phyloP scores from a whole-genome alignment of 805 yeast genomes.

The Candida ortonii region DNA sequence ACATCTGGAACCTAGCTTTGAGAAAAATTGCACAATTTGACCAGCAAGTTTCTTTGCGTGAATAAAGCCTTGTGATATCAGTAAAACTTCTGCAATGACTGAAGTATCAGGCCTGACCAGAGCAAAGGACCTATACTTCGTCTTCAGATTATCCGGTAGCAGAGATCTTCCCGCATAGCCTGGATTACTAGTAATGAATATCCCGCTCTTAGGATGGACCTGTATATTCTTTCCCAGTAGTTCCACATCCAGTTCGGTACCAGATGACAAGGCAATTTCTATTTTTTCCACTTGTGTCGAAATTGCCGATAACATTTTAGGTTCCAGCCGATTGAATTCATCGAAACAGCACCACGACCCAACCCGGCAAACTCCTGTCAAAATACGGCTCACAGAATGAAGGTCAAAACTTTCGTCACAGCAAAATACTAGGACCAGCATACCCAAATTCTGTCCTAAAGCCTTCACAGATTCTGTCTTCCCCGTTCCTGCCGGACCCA shows the following conservation, averaged over 20 bases:
- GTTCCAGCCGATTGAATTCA: constrained; percentile 82
- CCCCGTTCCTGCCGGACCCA: constrained; percentile 98
- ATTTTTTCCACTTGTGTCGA: constrained; percentile 76
- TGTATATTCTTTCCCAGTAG: constrained; percentile 41
- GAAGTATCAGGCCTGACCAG: constrained; percentile 70
- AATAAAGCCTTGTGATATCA: constrained; percentile 68
- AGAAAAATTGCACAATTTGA: constrained; percentile 54
- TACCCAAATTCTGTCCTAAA: constrained; percentile 74
- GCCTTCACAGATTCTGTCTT: constrained; percentile 91
- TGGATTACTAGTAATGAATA: constrained; percentile 91
- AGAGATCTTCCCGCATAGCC: constrained; percentile 78
- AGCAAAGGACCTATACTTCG: constrained; percentile 70
- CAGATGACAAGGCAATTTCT: constrained; percentile 46
- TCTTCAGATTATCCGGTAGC: constrained; percentile 83
- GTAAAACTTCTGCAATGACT: constrained; percentile 66
- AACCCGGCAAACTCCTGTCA: constrained; percentile 73
- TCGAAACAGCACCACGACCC: constrained; percentile 98
- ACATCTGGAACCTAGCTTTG: constrained; percentile 36
- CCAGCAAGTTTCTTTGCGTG: constrained; percentile 44
- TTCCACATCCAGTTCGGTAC: constrained; percentile 30
- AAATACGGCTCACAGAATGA: constrained; percentile 70
- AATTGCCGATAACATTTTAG: constrained; percentile 73
- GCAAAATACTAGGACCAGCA: constrained; percentile 79
- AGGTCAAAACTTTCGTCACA: constrained; percentile 90
- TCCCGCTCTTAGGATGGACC: constrained; percentile 54